Evolutionary conservation across 257 asterid species (phyloP).

Genomic region (Jacaranda copaia): DNA sequence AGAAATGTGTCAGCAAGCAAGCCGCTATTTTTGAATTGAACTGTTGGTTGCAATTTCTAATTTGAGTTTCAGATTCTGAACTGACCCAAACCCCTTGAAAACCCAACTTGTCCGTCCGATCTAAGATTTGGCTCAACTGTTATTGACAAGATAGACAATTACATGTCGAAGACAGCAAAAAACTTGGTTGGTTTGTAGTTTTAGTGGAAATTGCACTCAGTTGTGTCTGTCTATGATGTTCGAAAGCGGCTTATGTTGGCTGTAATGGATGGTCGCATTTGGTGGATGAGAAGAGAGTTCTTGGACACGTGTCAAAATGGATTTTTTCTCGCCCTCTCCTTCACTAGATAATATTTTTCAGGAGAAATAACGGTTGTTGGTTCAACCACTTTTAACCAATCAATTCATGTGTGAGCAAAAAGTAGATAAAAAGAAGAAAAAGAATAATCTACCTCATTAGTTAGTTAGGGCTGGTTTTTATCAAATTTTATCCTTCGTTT

Average conservation of each 20-base stretch:
- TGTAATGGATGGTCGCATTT: conserved; percentile 22
- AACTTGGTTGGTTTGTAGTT: background rate
- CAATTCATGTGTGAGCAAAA: background rate
- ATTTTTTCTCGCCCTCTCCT: background rate
- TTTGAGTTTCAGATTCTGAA: no score
- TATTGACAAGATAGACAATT: background rate
- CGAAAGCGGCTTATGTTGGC: conserved; percentile 33
- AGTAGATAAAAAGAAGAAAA: background rate
- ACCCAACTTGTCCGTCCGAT: no score
- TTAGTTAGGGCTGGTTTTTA: no score
- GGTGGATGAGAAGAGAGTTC: conserved; percentile 28
- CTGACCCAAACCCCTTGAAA: no score
- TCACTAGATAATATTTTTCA: background rate
- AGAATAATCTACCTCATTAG: background rate
- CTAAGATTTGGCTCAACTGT: background rate
- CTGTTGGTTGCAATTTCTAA: no score
- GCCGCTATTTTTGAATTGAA: no score
- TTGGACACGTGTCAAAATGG: background rate
- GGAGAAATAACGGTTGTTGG: background rate
- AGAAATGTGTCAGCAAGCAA: no score
- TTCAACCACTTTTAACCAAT: conserved; percentile 23
- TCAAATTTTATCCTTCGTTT: no score
- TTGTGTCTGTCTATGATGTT: conserved; percentile 21
- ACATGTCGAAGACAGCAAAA: background rate
- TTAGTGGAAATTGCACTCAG: conserved; percentile 21